Percentiles rank a stretch among this genome's conserved stretches.
These are phyloP conservation scores for Pseudopithomyces chartarum DNA, from an alignment of 2,329 filamentous ascomycete genomes.

Conservation along the genomic window DNA sequence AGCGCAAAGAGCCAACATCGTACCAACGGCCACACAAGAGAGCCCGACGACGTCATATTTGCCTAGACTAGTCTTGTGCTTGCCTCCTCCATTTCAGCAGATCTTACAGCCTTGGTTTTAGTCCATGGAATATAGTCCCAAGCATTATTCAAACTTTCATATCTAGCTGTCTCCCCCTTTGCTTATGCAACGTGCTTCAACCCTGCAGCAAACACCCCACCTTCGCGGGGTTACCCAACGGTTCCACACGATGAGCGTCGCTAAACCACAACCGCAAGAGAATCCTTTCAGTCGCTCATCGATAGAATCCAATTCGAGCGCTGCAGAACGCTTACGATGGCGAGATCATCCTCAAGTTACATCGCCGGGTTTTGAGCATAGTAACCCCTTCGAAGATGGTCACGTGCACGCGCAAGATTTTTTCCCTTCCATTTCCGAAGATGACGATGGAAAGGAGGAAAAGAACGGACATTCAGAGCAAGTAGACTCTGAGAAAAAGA, in stretches of 20 bases:
- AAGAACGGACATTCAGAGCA: background rate
- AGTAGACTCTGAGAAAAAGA: background rate
- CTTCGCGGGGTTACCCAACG: background rate
- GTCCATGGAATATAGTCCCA: background rate
- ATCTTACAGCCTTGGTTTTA: background rate
- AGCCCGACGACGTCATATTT: background rate
- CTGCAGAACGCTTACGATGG: conserved; percentile 29
- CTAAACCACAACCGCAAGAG: background rate
- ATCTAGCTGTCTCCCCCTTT: background rate
- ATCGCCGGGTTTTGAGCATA: conserved; percentile 19
- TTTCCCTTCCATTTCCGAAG: background rate
- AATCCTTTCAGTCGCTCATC: conserved; percentile 1
- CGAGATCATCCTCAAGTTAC: conserved; percentile 26
- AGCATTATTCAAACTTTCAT: background rate
- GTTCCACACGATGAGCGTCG: background rate
- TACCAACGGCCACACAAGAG: background rate
- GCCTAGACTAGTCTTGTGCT: background rate
- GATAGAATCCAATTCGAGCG: conserved; percentile 23
- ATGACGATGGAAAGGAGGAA: background rate
- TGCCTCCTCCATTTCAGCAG: background rate
- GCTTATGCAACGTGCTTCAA: background rate
- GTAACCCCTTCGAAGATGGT: conserved; percentile 29
- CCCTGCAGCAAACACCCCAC: background rate
- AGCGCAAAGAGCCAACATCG: background rate
- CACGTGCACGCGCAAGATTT: background rate